Evolutionary conservation across 202 grass and related monocot species (phyloP).

Genomic region (Tripidium arundinaceum): DNA sequence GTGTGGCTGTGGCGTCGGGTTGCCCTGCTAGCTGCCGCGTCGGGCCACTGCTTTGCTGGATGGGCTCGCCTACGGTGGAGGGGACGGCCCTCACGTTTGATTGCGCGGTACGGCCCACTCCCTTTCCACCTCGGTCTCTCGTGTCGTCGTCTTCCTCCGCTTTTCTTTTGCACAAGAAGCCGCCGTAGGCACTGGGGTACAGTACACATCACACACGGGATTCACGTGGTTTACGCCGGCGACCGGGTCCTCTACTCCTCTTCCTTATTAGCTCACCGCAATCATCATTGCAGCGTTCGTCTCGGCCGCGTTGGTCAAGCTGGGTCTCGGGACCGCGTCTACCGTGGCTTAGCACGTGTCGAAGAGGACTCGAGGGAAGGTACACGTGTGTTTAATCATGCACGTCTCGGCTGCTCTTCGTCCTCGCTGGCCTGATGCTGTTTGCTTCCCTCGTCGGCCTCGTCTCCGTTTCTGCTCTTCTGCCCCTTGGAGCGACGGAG

Average conservation of each 20-base stretch:
- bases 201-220: background rate
- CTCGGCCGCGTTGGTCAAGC: background rate
- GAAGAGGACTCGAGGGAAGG: background rate
- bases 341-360: background rate
- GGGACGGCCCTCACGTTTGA: too few relatives aligned
- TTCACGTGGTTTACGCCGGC: background rate
- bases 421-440: too few relatives aligned
- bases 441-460: too few relatives aligned
- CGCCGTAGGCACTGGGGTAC: background rate
- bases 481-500: too few relatives aligned
- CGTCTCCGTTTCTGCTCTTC: too few relatives aligned
- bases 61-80: constrained; percentile 7
- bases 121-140: background rate
- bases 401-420: too few relatives aligned
- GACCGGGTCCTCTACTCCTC: background rate
- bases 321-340: background rate
- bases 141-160: background rate
- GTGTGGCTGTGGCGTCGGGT: constrained; percentile 8
- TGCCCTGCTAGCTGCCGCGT: background rate
- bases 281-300: background rate
- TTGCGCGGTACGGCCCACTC: too few relatives aligned
- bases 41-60: background rate
- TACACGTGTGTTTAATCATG: background rate
- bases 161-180: background rate
- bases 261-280: background rate